Evolutionary conservation across 805 yeast genomes (phyloP).

Genomic region (Candida ficus): DNA sequence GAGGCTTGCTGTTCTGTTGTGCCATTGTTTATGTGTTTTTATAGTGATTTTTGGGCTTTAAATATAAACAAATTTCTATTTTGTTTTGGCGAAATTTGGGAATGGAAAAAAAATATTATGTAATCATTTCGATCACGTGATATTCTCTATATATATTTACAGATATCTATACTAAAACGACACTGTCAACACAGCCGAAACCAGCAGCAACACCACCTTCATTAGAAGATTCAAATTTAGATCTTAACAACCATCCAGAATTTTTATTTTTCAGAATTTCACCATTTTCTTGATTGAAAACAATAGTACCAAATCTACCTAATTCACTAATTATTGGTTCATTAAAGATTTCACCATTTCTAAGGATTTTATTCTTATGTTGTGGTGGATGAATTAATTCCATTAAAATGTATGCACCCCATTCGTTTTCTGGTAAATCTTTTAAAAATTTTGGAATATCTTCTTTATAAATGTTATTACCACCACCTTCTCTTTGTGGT

Average conservation of each 20-base stretch:
- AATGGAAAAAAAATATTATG: too few relatives aligned
- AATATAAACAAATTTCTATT: too few relatives aligned
- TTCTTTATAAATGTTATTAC: conserved; percentile 85
- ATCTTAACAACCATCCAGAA: conserved; percentile 83
- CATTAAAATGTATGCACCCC: conserved; percentile 94
- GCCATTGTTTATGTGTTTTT: background rate
- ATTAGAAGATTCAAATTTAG: conserved; percentile 79
- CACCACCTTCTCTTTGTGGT: conserved; percentile 99
- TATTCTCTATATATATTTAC: too few relatives aligned
- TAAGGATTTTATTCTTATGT: conserved; percentile 60
- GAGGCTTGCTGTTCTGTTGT: conserved; percentile 34
- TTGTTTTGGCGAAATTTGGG: too few relatives aligned
- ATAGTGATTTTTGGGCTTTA: too few relatives aligned
- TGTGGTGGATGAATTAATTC: conserved; percentile 81
- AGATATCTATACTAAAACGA: conserved; percentile 38
- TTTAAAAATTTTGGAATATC: conserved; percentile 75
- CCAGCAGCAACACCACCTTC: conserved; percentile 99
- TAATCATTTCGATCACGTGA: too few relatives aligned
- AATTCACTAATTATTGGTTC: conserved; percentile 85
- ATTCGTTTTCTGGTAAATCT: conserved; percentile 55
- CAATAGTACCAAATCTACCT: conserved; percentile 81
- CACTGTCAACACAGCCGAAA: conserved; percentile 91
- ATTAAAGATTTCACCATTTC: conserved; percentile 54
- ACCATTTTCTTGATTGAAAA: conserved; percentile 65
- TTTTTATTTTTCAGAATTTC: conserved; percentile 55